Evolutionary conservation across 768 basidiomycete species (phyloP).

Genomic region (Calocybe cyanea): DNA sequence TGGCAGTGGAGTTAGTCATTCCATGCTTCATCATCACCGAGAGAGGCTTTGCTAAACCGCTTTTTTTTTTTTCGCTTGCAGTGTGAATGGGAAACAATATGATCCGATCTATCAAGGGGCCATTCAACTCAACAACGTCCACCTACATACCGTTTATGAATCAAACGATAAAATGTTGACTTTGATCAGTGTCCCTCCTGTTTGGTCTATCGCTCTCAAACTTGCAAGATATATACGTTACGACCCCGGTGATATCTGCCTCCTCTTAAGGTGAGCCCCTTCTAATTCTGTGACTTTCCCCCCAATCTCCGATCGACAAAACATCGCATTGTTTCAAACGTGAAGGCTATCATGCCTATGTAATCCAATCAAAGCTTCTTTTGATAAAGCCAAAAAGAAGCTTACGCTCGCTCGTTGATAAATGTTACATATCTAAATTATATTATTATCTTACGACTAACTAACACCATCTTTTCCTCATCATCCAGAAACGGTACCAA

Average conservation of each 20-base stretch:
- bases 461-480: too few relatives aligned
- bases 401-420: too few relatives aligned
- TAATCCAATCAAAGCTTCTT: too few relatives aligned
- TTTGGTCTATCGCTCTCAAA: constrained; percentile 72
- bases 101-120: constrained; percentile 63
- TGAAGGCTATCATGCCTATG: too few relatives aligned
- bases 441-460: too few relatives aligned
- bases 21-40: background rate
- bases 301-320: too few relatives aligned
- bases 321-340: too few relatives aligned
- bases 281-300: too few relatives aligned
- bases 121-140: constrained; percentile 45
- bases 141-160: constrained; percentile 53
- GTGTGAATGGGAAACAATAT: constrained; percentile 29
- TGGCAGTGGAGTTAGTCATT: constrained; percentile 54
- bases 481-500: constrained; percentile 45
- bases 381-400: too few relatives aligned
- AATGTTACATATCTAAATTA: too few relatives aligned
- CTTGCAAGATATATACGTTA: constrained; percentile 61
- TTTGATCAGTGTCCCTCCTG: constrained; percentile 61
- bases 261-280: constrained; percentile 58
- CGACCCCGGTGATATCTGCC: constrained; percentile 63
- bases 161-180: constrained; percentile 48
- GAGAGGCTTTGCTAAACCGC: too few relatives aligned
- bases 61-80: constrained; percentile 11